These are phyloP conservation scores for Helicostylum pulchrum DNA, from an alignment of 192 early-diverging fungal genomes.

Conservation along the genomic window DNA sequence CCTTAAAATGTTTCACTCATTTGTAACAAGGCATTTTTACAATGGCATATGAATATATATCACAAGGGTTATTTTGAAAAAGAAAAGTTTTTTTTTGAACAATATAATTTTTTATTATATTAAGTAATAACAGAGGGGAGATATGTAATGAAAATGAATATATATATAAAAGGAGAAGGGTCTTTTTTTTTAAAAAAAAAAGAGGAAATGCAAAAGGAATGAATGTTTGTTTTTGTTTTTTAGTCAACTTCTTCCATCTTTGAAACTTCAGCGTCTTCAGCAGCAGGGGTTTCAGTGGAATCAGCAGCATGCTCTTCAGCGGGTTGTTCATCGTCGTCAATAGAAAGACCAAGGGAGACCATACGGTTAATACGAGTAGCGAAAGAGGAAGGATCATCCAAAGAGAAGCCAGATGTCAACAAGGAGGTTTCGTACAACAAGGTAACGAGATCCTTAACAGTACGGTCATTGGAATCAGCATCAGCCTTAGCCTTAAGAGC, in stretches of 20 bases:
- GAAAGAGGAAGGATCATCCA: conserved; percentile 93
- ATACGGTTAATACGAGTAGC: conserved; percentile 96
- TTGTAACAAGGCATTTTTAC: too few relatives aligned
- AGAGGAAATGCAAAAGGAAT: too few relatives aligned
- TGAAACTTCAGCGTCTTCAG: conserved; percentile 29
- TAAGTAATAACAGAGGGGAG: too few relatives aligned
- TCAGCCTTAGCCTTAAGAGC: conserved; percentile 89
- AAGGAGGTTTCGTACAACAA: conserved; percentile 94
- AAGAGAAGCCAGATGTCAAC: conserved; percentile 93
- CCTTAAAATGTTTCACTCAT: too few relatives aligned
- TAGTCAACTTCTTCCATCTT: conserved; percentile 74
- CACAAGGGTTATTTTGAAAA: too few relatives aligned
- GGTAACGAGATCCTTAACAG: conserved; percentile 93
- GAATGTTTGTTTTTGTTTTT: conserved; percentile 3
- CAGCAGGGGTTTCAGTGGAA: conserved; percentile 32
- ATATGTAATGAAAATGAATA: too few relatives aligned
- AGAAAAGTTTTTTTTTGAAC: too few relatives aligned
- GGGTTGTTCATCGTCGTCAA: conserved; percentile 70
- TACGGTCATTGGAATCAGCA: conserved; percentile 96
- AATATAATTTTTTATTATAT: too few relatives aligned
- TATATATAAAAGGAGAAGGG: too few relatives aligned
- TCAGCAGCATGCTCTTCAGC: conserved; percentile 47
- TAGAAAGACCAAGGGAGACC: conserved; percentile 95
- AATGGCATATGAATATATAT: too few relatives aligned
- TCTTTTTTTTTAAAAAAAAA: too few relatives aligned